Evolutionary conservation across 2,329 filamentous ascomycete genomes (phyloP), one percentile per base, ranked within the genome.

Genomic region (Colletotrichum zoysiae): DNA sequence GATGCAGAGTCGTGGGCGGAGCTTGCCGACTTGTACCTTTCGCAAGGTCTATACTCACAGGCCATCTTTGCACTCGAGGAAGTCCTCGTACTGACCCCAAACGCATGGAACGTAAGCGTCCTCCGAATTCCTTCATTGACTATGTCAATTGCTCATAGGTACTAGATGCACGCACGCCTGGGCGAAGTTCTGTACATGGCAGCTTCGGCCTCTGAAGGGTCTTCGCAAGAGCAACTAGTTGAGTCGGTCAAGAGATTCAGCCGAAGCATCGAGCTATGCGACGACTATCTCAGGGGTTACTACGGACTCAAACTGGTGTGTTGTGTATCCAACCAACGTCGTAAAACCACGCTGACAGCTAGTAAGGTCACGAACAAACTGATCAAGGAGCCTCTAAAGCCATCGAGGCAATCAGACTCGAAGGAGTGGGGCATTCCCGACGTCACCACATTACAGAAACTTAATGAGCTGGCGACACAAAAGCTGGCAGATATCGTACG

Each of bases 1-100:
- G 96, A 99, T 83, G 91, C 92, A 7, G 96, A 99, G 84, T 91
- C 93, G 12, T 99, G 96, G 96, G 90, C 94, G 64, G 96, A 99
- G 83, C 86, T 98, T 76, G 90, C 93, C 65, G 94, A 97, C 79
- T 83, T 98, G 73, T 98, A 99, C 82, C 86, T 95, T 40, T 87
- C 87, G 26, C 92, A 95, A 78, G 94, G 92, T 0, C 83, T 95
- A 76, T 94, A 93, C 78, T 84, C 91, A 18, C 95, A 98, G 81
- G 93, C 95, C 50, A 90, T 97, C 62, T 97, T 92, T 81, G 92
- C 94, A 72, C 84, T 97, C 56, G 96, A 99, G 81, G 96, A 99
- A 81, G 94, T 97, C 26, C 82, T 99, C 56, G 85, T 98, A 63
- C 86, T 97, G 69, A 89, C 90, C 65, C 95, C 96, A 5, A 97